phyloP scores from a whole-genome alignment of 148 eudicot species.

The Vaccinium macrocarpon region DNA sequence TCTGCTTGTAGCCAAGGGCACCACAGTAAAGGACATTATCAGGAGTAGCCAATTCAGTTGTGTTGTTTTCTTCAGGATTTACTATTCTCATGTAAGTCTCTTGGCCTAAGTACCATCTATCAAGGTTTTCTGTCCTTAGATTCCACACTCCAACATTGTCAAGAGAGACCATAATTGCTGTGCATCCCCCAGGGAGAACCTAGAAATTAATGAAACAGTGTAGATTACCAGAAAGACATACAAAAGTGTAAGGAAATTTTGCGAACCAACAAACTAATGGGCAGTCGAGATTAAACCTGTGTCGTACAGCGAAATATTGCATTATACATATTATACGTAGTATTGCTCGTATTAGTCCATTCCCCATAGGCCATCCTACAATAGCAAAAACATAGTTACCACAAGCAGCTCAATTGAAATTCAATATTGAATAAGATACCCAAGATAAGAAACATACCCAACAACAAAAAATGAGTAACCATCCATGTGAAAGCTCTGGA shows the following conservation, averaged over 20 bases:
- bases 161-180: conserved; percentile 69
- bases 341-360: conserved; percentile 58
- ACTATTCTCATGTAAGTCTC: conserved; percentile 82
- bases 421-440: background rate
- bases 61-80: conserved; percentile 62
- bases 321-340: conserved; percentile 81
- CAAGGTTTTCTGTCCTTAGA: conserved; percentile 79
- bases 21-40: conserved; percentile 83
- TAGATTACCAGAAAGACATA: background rate
- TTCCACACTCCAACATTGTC: conserved; percentile 98
- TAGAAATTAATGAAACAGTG: conserved; percentile 13
- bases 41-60: conserved; percentile 56
- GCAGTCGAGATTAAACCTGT: conserved; percentile 46
- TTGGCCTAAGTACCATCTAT: conserved; percentile 93
- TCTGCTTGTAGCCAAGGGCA: conserved; percentile 52
- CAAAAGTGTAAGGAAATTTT: background rate
- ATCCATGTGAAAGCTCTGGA: conserved; percentile 88
- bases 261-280: background rate
- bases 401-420: background rate
- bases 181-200: conserved; percentile 94
- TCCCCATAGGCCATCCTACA: conserved; percentile 86
- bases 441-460: conserved; percentile 47
- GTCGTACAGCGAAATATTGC: conserved; percentile 78
- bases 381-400: background rate
- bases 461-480: conserved; percentile 92